A percentile compares a stretch with the other conserved stretches of the same genome.
Evolutionary conservation across 2,329 filamentous ascomycete species (phyloP).

Genomic region (Neopestalotiopsis sp.): DNA sequence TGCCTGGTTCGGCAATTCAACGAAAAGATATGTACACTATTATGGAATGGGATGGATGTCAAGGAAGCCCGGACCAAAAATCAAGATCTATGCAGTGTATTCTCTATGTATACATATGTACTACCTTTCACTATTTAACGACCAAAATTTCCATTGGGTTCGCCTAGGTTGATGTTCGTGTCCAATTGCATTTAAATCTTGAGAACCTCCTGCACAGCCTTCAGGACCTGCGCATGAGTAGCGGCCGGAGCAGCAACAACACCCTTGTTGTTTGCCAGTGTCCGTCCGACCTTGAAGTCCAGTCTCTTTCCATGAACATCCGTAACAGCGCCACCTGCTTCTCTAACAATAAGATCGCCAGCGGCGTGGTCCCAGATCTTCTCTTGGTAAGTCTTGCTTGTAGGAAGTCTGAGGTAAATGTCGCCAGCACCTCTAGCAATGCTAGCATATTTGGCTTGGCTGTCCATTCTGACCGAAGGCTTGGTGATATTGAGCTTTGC

Average conservation of each 20-base stretch:
- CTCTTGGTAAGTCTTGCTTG: constrained; percentile 88
- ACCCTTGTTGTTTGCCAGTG: constrained; percentile 88
- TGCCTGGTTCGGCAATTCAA: background rate
- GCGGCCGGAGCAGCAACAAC: constrained; percentile 85
- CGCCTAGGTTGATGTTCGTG: background rate
- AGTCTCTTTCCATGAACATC: constrained; percentile 85
- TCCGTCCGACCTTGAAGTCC: constrained; percentile 87
- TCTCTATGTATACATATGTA: constrained; percentile 19
- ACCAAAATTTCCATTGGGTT: background rate
- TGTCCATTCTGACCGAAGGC: constrained; percentile 94
- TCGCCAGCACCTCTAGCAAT: constrained; percentile 94
- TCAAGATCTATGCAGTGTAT: constrained; percentile 18
- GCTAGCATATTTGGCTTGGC: constrained; percentile 95
- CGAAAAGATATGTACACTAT: constrained; percentile 7
- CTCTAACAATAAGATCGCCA: constrained; percentile 90
- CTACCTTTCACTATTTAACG: constrained; percentile 9
- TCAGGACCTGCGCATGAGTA: constrained; percentile 78
- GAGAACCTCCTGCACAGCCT: constrained; percentile 83
- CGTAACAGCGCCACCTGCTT: constrained; percentile 90
- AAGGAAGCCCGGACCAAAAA: background rate
- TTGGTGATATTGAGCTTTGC: constrained; percentile 84
- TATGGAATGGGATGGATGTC: constrained; percentile 1
- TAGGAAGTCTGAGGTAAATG: constrained; percentile 89
- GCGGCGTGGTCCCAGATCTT: constrained; percentile 99
- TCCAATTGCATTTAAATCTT: constrained; percentile 9